Conservation (phyloP, 2,329 filamentous ascomycete genomes). For the Stemphylium lycopersici region DNA sequence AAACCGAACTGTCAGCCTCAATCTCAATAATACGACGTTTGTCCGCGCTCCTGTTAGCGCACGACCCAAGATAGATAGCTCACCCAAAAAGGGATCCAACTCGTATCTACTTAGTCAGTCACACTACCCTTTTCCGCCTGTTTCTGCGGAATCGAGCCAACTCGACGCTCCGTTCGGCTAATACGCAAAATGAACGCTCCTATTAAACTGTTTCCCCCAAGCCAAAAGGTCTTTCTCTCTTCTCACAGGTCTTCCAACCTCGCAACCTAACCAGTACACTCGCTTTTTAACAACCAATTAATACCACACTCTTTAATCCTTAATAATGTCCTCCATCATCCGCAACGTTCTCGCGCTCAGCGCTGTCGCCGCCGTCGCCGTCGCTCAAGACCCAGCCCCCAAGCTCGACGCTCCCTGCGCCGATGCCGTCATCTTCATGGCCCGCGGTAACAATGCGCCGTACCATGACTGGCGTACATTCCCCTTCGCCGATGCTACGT, state of each 20-base stretch:
- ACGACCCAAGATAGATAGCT: constrained; percentile 28
- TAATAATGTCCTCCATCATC: constrained; percentile 37
- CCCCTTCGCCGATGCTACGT: constrained; percentile 28
- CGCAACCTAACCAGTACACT: constrained; percentile 30
- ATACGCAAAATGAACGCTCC: constrained; percentile 23
- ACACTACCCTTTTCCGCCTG: constrained; percentile 22
- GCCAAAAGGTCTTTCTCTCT: constrained; percentile 26
- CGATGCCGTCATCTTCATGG: constrained; percentile 32
- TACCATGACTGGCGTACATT: constrained; percentile 32
- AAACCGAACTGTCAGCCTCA: constrained; percentile 19
- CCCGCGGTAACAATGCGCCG: constrained; percentile 32
- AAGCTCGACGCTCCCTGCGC: constrained; percentile 33
- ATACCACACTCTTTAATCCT: constrained; percentile 30
- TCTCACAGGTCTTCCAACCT: constrained; percentile 28
- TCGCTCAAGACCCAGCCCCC: constrained; percentile 40
- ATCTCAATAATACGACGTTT: constrained; percentile 25
- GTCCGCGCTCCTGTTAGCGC: constrained; percentile 22
- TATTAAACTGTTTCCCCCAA: constrained; percentile 27
- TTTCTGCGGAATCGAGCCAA: constrained; percentile 21
- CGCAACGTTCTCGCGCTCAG: constrained; percentile 30
- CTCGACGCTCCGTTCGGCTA: constrained; percentile 17
- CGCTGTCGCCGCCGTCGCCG: constrained; percentile 31
- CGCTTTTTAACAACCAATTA: constrained; percentile 24
- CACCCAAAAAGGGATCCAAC: constrained; percentile 24
- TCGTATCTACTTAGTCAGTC: constrained; percentile 27